A percentile compares a stretch with the other conserved stretches of the same genome.
These are phyloP conservation scores for Lippia alba DNA, from an alignment of 305 asterid genomes.

Conservation along the genomic window DNA sequence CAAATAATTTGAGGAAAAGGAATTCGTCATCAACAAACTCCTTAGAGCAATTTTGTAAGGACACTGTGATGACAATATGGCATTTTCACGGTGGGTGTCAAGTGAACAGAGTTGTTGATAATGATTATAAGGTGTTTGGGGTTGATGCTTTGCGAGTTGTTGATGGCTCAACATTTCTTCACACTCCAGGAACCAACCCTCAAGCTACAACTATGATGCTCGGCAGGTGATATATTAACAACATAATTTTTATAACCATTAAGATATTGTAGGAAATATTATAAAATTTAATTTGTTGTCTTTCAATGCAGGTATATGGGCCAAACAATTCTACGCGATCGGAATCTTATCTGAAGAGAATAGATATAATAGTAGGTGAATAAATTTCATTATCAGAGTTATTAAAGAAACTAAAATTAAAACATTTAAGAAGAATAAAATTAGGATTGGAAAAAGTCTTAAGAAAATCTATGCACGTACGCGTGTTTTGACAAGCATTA, in stretches of 20 bases:
- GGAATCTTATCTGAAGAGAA: neutral
- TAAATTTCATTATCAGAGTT: no score
- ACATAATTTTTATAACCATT: no score
- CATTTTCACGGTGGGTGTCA: constrained; percentile 93
- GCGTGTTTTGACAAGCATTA: no score
- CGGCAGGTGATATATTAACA: constrained; percentile 59
- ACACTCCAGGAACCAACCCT: constrained; percentile 87
- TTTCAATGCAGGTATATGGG: constrained; percentile 61
- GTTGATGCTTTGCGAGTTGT: constrained; percentile 69
- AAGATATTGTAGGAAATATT: no score
- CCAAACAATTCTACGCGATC: constrained; percentile 45
- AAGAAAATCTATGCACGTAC: no score
- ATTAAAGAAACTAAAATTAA: no score
- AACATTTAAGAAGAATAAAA: no score
- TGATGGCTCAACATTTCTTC: constrained; percentile 71
- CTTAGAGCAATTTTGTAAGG: constrained; percentile 70
- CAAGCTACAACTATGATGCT: constrained; percentile 94
- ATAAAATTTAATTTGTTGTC: neutral
- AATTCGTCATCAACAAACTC: constrained; percentile 39
- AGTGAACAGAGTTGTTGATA: constrained; percentile 65
- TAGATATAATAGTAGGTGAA: no score
- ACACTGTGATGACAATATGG: constrained; percentile 86
- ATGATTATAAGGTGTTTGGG: constrained; percentile 57
- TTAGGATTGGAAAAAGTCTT: no score
- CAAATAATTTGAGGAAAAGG: constrained; percentile 44